These are phyloP conservation scores for Bruguiera gymnorhiza DNA, from an alignment of 345 rosid genomes.

Conservation along the genomic window DNA sequence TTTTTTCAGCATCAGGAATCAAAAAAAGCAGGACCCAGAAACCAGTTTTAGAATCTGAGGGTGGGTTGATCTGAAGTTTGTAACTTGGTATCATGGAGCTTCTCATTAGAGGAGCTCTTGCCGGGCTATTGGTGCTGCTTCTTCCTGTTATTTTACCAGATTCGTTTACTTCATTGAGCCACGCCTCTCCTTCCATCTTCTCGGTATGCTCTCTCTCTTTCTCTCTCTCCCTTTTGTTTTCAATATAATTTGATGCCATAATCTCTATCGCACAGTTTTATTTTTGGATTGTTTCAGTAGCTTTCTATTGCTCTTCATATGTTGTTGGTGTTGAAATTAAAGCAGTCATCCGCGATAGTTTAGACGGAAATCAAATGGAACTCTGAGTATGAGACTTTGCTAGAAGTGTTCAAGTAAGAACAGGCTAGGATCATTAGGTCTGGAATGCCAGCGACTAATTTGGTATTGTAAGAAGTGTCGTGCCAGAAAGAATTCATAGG, in stretches of 20 bases:
- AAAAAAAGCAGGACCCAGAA: background rate
- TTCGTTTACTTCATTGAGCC: conserved; percentile 58
- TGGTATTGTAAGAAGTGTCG: background rate
- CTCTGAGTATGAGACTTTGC: background rate
- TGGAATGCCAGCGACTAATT: background rate
- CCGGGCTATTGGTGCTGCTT: conserved; percentile 43
- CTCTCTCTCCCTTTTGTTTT: background rate
- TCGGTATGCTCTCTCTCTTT: conserved; percentile 45
- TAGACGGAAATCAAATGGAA: background rate
- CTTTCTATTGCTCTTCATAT: background rate
- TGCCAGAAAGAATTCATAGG: no score
- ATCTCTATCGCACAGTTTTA: background rate
- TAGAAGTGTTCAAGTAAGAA: background rate
- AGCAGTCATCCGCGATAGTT: no score
- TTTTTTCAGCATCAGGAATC: background rate
- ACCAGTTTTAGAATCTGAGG: conserved; percentile 12
- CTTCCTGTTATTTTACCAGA: conserved; percentile 51
- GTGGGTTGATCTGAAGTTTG: background rate
- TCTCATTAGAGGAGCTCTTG: conserved; percentile 25
- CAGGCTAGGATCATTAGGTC: background rate
- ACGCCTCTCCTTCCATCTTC: conserved; percentile 68
- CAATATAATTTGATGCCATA: background rate
- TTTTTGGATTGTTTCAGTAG: background rate
- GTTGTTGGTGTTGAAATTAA: background rate
- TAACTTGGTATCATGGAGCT: conserved; percentile 5